Evolutionary conservation across 768 basidiomycete species (phyloP), one percentile per base, ranked within the genome.

Genomic region (Pisolithus orientalis): DNA sequence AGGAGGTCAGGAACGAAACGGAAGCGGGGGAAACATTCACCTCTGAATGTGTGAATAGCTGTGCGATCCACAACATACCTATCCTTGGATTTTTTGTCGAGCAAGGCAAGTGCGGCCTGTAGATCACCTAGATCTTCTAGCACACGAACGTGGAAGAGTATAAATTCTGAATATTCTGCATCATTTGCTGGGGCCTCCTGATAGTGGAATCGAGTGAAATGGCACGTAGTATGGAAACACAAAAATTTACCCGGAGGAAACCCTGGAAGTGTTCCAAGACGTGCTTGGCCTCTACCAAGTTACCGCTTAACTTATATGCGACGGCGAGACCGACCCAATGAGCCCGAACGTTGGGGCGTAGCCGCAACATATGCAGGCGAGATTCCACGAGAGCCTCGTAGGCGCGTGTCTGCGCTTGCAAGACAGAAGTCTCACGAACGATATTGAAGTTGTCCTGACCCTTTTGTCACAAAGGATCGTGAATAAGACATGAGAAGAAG

Each of bases 251-350:
- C 78, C 93, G 90, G 27, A 93, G 68, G 7, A 78, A 83, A 21
- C 65, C 70, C 56, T 85, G 78, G 62, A 92, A 90, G 44, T 83
- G 79, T 51, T 89, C 83, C 28, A 95, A 67, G 1, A 90, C 80
- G 28, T 80, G 80, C 61, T 79, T 80, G 2, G 93, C 85, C 59
- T 90, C 86, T 10, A 66, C 60, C 4, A 81, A 66, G 56, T 94
- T 85, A 6, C 87, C 86, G 53, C 83, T 87, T 14, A 98, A 76
- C 62, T 92, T 87, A 67, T 91, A 85, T 4, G 94, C 93, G 27
- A 98, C 80, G 13, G 92, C 92, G 44, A 94, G 75, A 2, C 80
- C 90, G 49, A 93, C 70, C 96, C 96, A 99, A 65, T 94, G 87
- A 52, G 87, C 80, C 7, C 94, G 88, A 16, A 88, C 71, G 50